Conservation (phyloP, 179 eudicot species). For the Spinacia oleracea region DNA sequence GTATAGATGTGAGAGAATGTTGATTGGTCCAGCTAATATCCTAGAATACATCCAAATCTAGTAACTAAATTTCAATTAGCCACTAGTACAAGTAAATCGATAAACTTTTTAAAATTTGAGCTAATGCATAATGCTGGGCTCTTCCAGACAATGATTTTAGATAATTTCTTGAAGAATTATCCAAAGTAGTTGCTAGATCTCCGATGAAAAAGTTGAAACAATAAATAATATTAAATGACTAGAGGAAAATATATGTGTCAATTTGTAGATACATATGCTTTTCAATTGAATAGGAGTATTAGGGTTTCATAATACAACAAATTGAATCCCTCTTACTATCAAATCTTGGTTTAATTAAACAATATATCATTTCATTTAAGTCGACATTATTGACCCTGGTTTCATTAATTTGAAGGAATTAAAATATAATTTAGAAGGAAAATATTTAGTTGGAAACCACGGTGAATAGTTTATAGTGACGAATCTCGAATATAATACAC, state of each 20-base stretch:
- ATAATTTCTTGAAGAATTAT: constrained; percentile 10
- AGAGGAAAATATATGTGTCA: background rate
- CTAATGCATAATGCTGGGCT: background rate
- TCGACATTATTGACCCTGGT: constrained; percentile 6
- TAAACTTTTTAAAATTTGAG: background rate
- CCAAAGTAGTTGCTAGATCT: constrained; percentile 14
- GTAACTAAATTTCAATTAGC: constrained; percentile 1
- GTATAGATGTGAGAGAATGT: background rate
- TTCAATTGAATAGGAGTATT: background rate
- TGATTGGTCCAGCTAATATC: constrained; percentile 16
- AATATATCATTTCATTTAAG: background rate
- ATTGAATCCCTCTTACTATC: constrained; percentile 4
- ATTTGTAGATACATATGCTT: background rate
- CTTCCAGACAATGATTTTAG: background rate
- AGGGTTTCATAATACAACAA: constrained; percentile 10
- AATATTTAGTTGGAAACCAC: too few relatives aligned
- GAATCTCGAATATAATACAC: too few relatives aligned
- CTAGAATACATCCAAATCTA: background rate
- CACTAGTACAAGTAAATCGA: background rate
- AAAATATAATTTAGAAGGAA: too few relatives aligned
- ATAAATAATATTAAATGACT: constrained; percentile 10
- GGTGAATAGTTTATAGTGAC: too few relatives aligned
- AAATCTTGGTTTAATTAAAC: constrained; percentile 2
- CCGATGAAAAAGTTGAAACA: background rate
- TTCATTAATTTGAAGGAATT: background rate